These are phyloP conservation scores for Syzygium malaccense DNA, from an alignment of 441 rosid genomes.

Conservation along the genomic window DNA sequence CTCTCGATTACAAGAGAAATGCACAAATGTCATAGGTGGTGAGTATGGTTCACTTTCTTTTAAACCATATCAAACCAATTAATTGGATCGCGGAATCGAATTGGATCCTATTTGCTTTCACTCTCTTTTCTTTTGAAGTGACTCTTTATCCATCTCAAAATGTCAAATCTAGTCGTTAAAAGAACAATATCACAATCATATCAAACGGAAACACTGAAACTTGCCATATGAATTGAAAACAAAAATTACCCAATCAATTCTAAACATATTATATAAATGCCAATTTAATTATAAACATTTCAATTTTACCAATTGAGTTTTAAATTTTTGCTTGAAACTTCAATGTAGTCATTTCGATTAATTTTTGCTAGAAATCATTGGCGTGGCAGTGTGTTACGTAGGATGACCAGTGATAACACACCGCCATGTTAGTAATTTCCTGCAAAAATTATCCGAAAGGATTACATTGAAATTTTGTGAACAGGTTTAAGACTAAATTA, in stretches of 20 bases:
- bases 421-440: background rate
- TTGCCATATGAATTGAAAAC: background rate
- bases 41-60: background rate
- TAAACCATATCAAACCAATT: background rate
- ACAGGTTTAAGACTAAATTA: background rate
- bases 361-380: background rate
- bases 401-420: background rate
- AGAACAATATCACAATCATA: background rate
- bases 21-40: background rate
- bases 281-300: background rate
- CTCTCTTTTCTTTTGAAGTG: background rate
- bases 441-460: accelerated
- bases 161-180: background rate
- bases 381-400: background rate
- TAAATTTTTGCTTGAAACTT: background rate
- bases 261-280: background rate
- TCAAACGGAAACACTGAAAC: background rate
- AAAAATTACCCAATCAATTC: background rate
- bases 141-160: background rate
- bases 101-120: background rate
- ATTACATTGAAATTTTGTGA: background rate
- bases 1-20: background rate
- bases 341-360: background rate
- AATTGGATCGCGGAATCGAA: background rate
- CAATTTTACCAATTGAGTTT: background rate